Evolutionary conservation across 2,329 filamentous ascomycete genomes (phyloP), one percentile per base, ranked within the genome.

Genomic region (Aspergillus ruber): DNA sequence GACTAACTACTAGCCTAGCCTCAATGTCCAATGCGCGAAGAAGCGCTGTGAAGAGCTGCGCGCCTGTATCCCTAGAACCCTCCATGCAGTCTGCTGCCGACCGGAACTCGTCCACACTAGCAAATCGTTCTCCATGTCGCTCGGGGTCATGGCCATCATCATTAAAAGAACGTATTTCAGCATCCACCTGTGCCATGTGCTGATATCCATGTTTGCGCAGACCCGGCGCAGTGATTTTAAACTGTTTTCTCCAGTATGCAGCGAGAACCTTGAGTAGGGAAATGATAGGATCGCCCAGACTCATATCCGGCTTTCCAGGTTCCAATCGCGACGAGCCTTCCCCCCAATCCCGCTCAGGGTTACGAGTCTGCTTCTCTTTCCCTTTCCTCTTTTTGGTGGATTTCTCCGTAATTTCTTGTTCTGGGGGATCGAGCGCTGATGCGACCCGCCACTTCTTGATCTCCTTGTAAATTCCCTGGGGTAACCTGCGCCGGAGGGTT

Each of bases 161-260:
- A 27, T 80, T 78, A 64, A 85, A 89, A 0, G 81, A 83, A 27
- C 84, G 83, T 6, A 85, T 81, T 50, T 93, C 76, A n/a, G 83
- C 79, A 56, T 89, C 84, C 2, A 95, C 71, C 20, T 82, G 78
- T 56, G 85, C 77, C n/a, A 89, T 78, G 0, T 86, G 77, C 73
- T 91, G 86, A 63, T 97, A 97, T 0, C 93, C 93, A 62, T 81
- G 78, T 70, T 97, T 98, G n/a, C 90, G 80, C 18, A 97, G 62
- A 0, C 88, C 88, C 0, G 90, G 89, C 0, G 84, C 79, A 0
- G 83, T 88, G 39, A 93, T 76, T 1, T 75, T 79, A 66, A 95
- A 98, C 29, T 84, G 78, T 58, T 90, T 86, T 63, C 84, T 90
- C 93, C 93, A 98, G 76, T 89, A 96, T 1, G 83, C 79, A 8